Evolutionary conservation across 805 yeast species (phyloP), one percentile per base, ranked within the genome.

Genomic region (Starmerella lactis-condensi): DNA sequence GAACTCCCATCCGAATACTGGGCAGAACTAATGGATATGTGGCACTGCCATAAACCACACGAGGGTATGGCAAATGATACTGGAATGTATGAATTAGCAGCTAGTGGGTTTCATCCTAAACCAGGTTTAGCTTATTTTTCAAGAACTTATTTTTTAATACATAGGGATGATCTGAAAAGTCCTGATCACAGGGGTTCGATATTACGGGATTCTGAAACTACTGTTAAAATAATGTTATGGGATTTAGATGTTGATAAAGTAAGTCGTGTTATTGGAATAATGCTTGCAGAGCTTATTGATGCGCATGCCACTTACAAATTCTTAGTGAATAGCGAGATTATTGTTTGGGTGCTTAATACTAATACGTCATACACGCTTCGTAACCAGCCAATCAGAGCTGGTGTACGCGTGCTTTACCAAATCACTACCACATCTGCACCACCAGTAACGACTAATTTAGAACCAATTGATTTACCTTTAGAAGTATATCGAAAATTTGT

Each of bases 21-120:
- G 98, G 69, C 75, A 10, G 98, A 85, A 49, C 57, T 89, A 65
- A 75, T 85, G 92, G 96, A 85, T 35, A 76, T 75, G 41, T 85
- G 98, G 98, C 95, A 85, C 50, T 85, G 98, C 48, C 95, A 85
- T 34, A 58, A 57, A 34, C 63, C 63, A 1, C 38, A 38, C 22
- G 37, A 21, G 28, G 26, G 27, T 18, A 29, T 22, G 20, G 20
- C 30, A 30, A 33, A 12, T 28, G 28, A 32, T 40, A 40, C 17
- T 33, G 43, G 17, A 5, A 33, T 41, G 22, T 53, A 51, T 27
- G 26, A 32, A 10, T 29, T 35, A 11, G 47, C 51, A 1, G 37
- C 37, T 17, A 32, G 38, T 38, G 24, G 42, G 22, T 33, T 50
- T 41, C 44, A 35, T 16, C 76, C 85, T 3, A 31, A 47, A 4